Conservation (phyloP, 129 eudicot species). For the Glebionis coronaria region DNA sequence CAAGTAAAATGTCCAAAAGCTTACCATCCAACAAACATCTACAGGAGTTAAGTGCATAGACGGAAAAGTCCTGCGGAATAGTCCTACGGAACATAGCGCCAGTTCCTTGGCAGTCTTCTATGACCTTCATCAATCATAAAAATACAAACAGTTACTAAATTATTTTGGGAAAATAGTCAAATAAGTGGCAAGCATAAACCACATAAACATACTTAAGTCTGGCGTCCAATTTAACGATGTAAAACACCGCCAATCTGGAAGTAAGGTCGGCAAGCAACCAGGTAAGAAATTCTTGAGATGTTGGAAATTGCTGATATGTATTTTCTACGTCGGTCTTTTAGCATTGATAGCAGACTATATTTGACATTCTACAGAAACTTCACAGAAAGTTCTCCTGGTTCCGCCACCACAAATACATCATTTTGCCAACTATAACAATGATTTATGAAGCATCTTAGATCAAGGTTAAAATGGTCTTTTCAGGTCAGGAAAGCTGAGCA, state of each 20-base stretch:
- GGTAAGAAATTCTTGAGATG: slow-evolving; percentile 74
- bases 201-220: slow-evolving; percentile 67
- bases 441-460: slow-evolving; percentile 24
- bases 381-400: slow-evolving; percentile 98
- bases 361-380: slow-evolving; percentile 90
- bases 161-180: background rate
- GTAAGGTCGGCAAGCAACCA: slow-evolving; percentile 84
- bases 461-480: slow-evolving; percentile 10
- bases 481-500: background rate
- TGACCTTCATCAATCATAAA: slow-evolving; percentile 53
- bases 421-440: slow-evolving; percentile 32
- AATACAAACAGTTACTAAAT: background rate
- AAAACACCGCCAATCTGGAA: slow-evolving; percentile 93
- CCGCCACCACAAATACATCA: no score
- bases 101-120: slow-evolving; percentile 97
- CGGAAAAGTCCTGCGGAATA: no score
- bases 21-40: no score
- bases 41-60: no score
- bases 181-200: slow-evolving; percentile 7
- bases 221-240: slow-evolving; percentile 96
- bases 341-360: slow-evolving; percentile 61
- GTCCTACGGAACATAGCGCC: slow-evolving; percentile 98
- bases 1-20: no score
- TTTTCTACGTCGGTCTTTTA: no score
- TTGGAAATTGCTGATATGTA: no score